Evolutionary conservation across 192 early-diverging fungal genomes (phyloP), one percentile per base, ranked within the genome.

Genomic region (Umbelopsis isabellina): DNA sequence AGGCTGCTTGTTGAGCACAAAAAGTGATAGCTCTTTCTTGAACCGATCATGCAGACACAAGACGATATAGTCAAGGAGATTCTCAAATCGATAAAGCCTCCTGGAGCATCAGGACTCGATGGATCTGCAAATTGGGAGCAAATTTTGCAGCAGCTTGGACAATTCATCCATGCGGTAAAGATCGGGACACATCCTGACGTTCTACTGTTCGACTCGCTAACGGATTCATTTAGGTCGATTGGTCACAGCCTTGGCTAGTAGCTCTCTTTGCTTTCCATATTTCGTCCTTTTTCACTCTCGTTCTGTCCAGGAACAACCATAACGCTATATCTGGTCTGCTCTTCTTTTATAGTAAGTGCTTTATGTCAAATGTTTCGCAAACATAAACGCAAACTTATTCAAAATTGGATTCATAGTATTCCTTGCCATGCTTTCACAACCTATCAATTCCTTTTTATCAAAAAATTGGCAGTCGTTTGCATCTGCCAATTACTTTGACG

Each of bases 401-500:
- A 27, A 18, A 23, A 18, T 48, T 21, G 25, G 22, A 27, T n/a
- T 53, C 25, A 16, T 69, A 85, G 84, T 85, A 23, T 48, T 80
- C 16, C 52, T 85, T 41, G 82, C 81, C 1, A 75, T 73, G 13
- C 55, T 83, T 25, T 79, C 84, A 21, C 78, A 83, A 23, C 79
- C 82, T n/a, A 35, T 85, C 51, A 85, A 85, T 49, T 45, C 55
- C 4, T 46, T 83, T 46, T 77, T 69, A 27, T 47, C 51, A 10
- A 66, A 70, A 8, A 73, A 85, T 45, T 85, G 84, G 84, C 47
- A 72, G 15, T 20, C 37, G 0, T 85, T 85, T 72, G 76, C 84
- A 15, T 72, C 79, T 5, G 77, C 80, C n/a, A 78, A 83, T 58
- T 85, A 85, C 49, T 85, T 85, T 72, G 84, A 85, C 27, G 41